Base-by-base conservation (phyloP, 2,329 filamentous ascomycete species). In the Neocatenulostroma microsporum region DNA sequence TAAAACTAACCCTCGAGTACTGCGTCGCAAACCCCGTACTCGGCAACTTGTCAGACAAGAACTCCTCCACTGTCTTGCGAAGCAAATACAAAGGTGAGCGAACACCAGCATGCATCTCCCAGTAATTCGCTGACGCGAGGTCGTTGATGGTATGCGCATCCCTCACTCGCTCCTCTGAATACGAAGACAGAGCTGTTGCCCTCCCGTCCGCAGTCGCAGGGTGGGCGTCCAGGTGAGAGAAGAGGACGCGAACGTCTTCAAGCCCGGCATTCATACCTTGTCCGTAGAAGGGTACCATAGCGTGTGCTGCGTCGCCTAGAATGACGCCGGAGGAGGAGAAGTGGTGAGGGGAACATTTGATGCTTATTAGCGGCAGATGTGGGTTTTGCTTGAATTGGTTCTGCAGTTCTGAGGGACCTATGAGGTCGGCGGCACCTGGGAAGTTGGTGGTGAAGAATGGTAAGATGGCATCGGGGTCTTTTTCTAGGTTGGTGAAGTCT, bases 251-350 rank as follows among this genome's bases (percentile, higher is more conserved):
- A 10, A 98, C 87, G 53, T 95, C 89, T 64, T 98, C 91, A 27
- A 98, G 76, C 1, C 91, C 91, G 0, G 91, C 84, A 55, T 98
- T 98, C 80, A 98, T 93, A 24, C 91, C 91, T 61, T 98, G 91
- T 0, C 91, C 91, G 60, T 96, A 98, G 62, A 98, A 98, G 0
- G 91, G 91, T 0, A 98, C 87, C 80, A 98, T 95, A 39, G 93
- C 91, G 59, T 98, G 91, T 0, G 91, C 88, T 6, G 91, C 87
- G 57, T 98, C 91, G 40, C 91, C 91, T 23, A 98, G 59, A 32
- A 98, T 85, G 41, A 94, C 86, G 21, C 74, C 86, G 1, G 79
- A 82, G 17, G 78, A 77, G 33, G 66, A 70, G 64, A 77, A 87
- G 65, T 94, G 86, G 62, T 96, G 84, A 0, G 91, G 91, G n/a